A percentile compares a stretch with the other conserved stretches of the same genome.
phyloP scores from a whole-genome alignment of 257 asterid species.

The Orobanche coerulescens region DNA sequence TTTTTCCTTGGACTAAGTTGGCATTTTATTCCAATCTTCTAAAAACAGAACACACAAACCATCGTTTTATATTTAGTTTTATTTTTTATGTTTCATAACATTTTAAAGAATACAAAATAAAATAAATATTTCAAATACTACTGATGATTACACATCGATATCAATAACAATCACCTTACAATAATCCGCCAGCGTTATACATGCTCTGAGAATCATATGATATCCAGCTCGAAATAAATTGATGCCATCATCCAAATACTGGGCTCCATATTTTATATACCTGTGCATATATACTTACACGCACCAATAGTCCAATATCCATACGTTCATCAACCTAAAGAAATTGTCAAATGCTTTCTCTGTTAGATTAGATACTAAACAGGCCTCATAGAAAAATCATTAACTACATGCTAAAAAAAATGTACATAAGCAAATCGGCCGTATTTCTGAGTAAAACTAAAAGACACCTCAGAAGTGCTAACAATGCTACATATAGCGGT shows the following conservation, averaged over 20 bases:
- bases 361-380: conserved; percentile 20
- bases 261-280: not conserved
- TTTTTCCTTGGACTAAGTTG: no score
- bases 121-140: no score
- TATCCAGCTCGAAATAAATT: not conserved
- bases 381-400: conserved; percentile 21
- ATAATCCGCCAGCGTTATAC: no score
- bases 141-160: no score
- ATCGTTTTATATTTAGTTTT: no score
- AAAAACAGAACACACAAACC: no score
- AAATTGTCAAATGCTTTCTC: conserved; percentile 14
- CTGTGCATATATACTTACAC: conserved; percentile 8
- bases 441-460: not conserved
- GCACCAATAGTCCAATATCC: conserved; percentile 6
- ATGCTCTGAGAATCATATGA: not conserved
- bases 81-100: no score
- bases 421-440: conserved; percentile 18
- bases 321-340: conserved; percentile 7
- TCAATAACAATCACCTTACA: no score
- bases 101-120: no score
- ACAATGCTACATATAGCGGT: conserved; percentile 9
- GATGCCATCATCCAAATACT: not conserved
- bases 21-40: no score
- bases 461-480: conserved; percentile 15
- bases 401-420: conserved; percentile 20